These are phyloP conservation scores for Dendryphion nanum DNA, from an alignment of 2,329 filamentous ascomycete species.

Conservation along the genomic window DNA sequence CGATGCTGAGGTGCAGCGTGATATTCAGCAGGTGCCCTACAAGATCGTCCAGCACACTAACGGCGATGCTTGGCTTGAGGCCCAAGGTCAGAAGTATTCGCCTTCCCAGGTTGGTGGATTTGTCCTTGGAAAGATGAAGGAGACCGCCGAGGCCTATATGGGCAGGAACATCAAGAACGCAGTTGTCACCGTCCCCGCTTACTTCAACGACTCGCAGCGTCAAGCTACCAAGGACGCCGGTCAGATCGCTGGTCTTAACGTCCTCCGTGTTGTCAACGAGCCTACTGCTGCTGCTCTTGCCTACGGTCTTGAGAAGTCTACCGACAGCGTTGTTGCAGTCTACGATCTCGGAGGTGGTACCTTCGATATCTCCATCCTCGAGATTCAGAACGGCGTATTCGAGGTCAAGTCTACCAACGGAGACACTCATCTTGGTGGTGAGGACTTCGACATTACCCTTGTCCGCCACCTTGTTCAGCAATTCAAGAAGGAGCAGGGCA, in stretches of 20 bases:
- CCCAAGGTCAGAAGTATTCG: slow-evolving; percentile 92
- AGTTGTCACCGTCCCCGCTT: slow-evolving; percentile 93
- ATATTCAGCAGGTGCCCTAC: slow-evolving; percentile 97
- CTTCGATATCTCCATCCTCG: slow-evolving; percentile 97
- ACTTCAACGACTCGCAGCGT: slow-evolving; percentile 98
- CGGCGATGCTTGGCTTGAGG: slow-evolving; percentile 93
- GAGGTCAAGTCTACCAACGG: slow-evolving; percentile 99
- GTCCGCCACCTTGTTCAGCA: slow-evolving; percentile 91
- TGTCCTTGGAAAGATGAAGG: slow-evolving; percentile 98
- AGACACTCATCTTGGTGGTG: slow-evolving; percentile 97
- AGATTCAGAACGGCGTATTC: slow-evolving; percentile 97
- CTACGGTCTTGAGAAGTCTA: slow-evolving; percentile 94
- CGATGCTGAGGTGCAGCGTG: slow-evolving; percentile 89
- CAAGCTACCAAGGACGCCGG: slow-evolving; percentile 98
- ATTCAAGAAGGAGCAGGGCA: slow-evolving; percentile 94
- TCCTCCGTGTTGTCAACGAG: slow-evolving; percentile 97
- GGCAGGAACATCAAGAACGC: slow-evolving; percentile 91
- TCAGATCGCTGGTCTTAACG: slow-evolving; percentile 93
- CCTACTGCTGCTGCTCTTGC: slow-evolving; percentile 93
- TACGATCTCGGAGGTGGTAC: slow-evolving; percentile 99
- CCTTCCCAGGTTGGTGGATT: slow-evolving; percentile 98
- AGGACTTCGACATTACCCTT: slow-evolving; percentile 94
- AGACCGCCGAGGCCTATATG: slow-evolving; percentile 92
- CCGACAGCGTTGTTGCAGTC: slow-evolving; percentile 85
- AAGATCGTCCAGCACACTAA: slow-evolving; percentile 98